phyloP scores from a whole-genome alignment of 2,329 filamentous ascomycete genomes.

The Furcasterigmium furcatum region DNA sequence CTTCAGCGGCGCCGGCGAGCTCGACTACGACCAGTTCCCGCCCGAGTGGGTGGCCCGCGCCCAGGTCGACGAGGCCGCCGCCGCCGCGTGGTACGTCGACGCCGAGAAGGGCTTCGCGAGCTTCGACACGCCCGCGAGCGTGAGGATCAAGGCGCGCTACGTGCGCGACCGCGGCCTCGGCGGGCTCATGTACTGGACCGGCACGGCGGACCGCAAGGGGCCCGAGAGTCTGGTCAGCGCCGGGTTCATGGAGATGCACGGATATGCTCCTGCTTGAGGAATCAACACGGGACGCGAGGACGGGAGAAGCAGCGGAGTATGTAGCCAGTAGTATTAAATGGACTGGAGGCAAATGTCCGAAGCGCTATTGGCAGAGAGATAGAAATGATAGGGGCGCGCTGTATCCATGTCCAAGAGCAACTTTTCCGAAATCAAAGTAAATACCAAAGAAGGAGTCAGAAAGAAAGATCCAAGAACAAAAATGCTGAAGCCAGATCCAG shows the following conservation, averaged over 20 bases:
- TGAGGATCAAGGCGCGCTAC: slow-evolving; percentile 58
- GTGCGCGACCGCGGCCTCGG: slow-evolving; percentile 51
- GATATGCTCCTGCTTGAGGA: neutral
- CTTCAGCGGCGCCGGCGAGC: slow-evolving; percentile 45
- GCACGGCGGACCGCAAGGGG: slow-evolving; percentile 53
- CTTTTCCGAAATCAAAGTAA: too few species aligned
- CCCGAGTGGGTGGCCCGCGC: slow-evolving; percentile 39
- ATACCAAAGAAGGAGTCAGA: too few species aligned
- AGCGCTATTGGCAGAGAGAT: too few species aligned
- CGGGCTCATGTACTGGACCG: slow-evolving; percentile 69
- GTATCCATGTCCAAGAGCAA: too few species aligned
- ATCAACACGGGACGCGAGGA: too few species aligned
- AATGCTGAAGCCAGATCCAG: too few species aligned
- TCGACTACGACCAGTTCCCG: slow-evolving; percentile 62
- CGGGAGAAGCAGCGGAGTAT: too few species aligned
- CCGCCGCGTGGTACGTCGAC: slow-evolving; percentile 56
- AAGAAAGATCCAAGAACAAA: too few species aligned
- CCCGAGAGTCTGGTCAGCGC: slow-evolving; percentile 56
- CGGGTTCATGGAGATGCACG: slow-evolving; percentile 49
- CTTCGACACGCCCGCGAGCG: slow-evolving; percentile 61
- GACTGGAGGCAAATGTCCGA: too few species aligned
- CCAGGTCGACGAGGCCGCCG: slow-evolving; percentile 44
- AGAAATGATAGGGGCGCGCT: too few species aligned
- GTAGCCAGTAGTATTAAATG: too few species aligned
- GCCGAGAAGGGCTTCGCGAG: slow-evolving; percentile 51